Evolutionary conservation across 768 basidiomycete genomes (phyloP).

Genomic region (Phaeotremella skinneri): DNA sequence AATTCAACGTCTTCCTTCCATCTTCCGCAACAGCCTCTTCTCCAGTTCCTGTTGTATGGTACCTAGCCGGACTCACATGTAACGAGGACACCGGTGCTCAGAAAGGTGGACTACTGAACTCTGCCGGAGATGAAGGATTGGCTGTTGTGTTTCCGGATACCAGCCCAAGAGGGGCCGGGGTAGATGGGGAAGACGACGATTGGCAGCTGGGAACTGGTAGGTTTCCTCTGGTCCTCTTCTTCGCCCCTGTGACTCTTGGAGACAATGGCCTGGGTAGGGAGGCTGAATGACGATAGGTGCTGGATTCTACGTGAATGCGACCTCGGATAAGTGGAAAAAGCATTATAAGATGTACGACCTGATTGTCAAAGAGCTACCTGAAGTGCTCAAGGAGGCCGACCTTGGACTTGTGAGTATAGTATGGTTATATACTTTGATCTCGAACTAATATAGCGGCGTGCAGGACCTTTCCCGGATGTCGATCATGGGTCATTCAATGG

Average conservation of each 20-base stretch:
- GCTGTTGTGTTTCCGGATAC: slow-evolving; percentile 95
- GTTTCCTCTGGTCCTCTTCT: slow-evolving; percentile 75
- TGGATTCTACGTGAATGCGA: slow-evolving; percentile 95
- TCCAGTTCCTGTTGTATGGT: slow-evolving; percentile 70
- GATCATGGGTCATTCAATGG: slow-evolving; percentile 94
- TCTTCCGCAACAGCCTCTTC: slow-evolving; percentile 55
- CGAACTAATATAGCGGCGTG: neutral
- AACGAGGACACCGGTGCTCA: slow-evolving; percentile 74
- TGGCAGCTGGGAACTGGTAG: slow-evolving; percentile 89
- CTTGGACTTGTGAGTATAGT: slow-evolving; percentile 68
- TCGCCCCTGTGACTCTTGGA: slow-evolving; percentile 56
- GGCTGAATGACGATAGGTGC: slow-evolving; percentile 77
- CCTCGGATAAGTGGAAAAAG: slow-evolving; percentile 56
- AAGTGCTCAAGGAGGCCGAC: slow-evolving; percentile 67
- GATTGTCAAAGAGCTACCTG: slow-evolving; percentile 78
- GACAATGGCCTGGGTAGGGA: slow-evolving; percentile 83
- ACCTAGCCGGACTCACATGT: slow-evolving; percentile 68
- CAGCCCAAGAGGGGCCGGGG: slow-evolving; percentile 84
- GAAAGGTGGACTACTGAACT: slow-evolving; percentile 87
- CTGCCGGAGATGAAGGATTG: slow-evolving; percentile 78
- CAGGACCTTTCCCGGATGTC: slow-evolving; percentile 81
- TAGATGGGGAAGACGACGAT: slow-evolving; percentile 62
- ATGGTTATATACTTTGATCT: slow-evolving; percentile 1
- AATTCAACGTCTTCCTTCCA: slow-evolving; percentile 89
- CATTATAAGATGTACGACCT: slow-evolving; percentile 84